These are phyloP conservation scores for Phaeosphaeria sp. DNA, from an alignment of 2,329 filamentous ascomycete genomes.

Conservation along the genomic window DNA sequence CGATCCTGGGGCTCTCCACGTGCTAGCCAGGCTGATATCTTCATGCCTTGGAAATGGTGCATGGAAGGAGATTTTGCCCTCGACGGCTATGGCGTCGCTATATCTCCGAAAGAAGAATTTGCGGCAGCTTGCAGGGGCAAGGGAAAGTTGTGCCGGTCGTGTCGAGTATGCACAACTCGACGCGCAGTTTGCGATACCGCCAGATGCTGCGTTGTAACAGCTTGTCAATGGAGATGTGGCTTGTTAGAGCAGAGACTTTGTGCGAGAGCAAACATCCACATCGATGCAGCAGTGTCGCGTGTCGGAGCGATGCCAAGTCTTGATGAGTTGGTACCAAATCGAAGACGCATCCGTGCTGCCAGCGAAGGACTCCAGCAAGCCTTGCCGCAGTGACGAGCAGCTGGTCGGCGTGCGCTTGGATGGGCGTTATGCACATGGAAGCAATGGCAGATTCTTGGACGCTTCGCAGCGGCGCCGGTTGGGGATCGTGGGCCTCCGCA, in stretches of 20 bases:
- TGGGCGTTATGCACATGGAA: neutral
- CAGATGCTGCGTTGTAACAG: neutral
- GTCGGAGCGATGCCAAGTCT: neutral
- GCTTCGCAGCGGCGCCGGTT: neutral
- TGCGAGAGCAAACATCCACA: neutral
- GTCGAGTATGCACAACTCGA: neutral
- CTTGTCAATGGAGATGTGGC: neutral
- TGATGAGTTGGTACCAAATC: too few relatives aligned
- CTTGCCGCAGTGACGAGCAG: neutral
- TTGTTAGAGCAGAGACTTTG: neutral
- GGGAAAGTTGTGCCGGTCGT: neutral
- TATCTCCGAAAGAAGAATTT: neutral
- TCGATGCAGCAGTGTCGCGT: neutral
- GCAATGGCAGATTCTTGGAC: neutral
- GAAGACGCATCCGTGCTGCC: neutral
- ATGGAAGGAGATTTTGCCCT: neutral
- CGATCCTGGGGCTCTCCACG: neutral
- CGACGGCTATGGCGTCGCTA: neutral
- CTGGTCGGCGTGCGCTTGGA: neutral
- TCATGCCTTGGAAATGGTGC: neutral
- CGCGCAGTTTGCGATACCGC: neutral
- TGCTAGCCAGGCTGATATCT: neutral
- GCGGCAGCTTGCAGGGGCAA: neutral
- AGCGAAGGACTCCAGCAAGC: neutral
- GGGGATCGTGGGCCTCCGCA: neutral